A percentile compares a stretch with the other conserved stretches of the same genome.
phyloP scores from a whole-genome alignment of 2,329 filamentous ascomycete genomes.

The Colletotrichum tropicicola region DNA sequence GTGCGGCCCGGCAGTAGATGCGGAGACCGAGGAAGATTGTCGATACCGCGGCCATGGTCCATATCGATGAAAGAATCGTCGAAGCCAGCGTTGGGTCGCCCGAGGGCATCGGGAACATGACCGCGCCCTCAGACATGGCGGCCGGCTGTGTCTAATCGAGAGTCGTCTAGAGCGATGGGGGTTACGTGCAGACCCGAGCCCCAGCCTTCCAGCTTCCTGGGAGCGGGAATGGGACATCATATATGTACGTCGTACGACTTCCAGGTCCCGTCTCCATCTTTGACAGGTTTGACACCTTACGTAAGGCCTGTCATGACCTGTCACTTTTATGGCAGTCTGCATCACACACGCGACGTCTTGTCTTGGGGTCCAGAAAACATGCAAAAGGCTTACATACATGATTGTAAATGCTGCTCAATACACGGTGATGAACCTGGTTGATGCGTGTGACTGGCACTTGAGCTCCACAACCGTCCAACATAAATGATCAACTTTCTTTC shows the following conservation, averaged over 20 bases:
- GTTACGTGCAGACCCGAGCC: no score
- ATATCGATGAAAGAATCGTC: slow-evolving; percentile 1
- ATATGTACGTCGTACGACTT: neutral
- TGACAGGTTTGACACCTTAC: neutral
- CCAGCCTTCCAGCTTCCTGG: fast-evolving
- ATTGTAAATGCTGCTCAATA: neutral
- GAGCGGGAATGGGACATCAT: neutral
- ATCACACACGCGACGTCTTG: neutral
- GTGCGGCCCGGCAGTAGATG: slow-evolving; percentile 43
- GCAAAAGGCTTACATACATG: neutral
- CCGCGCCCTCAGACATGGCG: slow-evolving; percentile 2
- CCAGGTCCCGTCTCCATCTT: neutral
- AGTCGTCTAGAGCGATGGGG: neutral
- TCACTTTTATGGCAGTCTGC: neutral
- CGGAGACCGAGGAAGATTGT: slow-evolving; percentile 38
- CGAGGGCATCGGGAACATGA: slow-evolving; percentile 9
- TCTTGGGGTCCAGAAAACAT: neutral
- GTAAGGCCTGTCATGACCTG: neutral
- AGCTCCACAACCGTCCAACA: neutral
- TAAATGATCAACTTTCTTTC: neutral
- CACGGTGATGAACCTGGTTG: neutral
- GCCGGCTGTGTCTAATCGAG: no score
- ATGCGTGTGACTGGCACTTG: neutral
- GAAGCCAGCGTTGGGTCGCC: neutral
- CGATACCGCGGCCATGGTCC: slow-evolving; percentile 19